These are phyloP conservation scores for Russula brevipes DNA, from an alignment of 768 basidiomycete species.

Conservation along the genomic window DNA sequence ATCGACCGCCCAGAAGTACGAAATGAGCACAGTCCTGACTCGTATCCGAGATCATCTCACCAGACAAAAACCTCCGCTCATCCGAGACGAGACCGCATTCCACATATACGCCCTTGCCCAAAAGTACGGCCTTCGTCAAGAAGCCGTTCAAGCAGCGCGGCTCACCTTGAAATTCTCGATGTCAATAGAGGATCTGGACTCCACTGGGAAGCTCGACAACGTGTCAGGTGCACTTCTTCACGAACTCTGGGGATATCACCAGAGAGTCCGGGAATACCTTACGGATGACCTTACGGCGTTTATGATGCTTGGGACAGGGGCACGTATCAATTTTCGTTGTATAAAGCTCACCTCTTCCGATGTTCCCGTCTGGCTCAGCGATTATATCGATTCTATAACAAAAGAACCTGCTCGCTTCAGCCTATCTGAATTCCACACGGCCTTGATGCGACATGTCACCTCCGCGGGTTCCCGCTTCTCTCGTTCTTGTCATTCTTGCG, in stretches of 20 bases:
- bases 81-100: slow-evolving; percentile 7
- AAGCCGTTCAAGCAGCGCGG: slow-evolving; percentile 6
- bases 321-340: slow-evolving; percentile 8
- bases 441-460: background rate
- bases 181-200: slow-evolving; percentile 2
- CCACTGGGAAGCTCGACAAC: background rate
- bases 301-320: background rate
- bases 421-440: slow-evolving; percentile 9
- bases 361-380: slow-evolving; percentile 7
- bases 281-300: background rate
- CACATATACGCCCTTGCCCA: slow-evolving; percentile 3
- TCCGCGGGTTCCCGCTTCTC: background rate
- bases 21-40: background rate
- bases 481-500: slow-evolving; percentile 2
- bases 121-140: slow-evolving; percentile 7
- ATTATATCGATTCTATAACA: slow-evolving; percentile 2
- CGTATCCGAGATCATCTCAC: slow-evolving; percentile 6
- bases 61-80: slow-evolving; percentile 5
- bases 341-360: background rate
- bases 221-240: slow-evolving; percentile 6
- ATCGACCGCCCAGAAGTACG: slow-evolving; percentile 11
- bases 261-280: background rate
- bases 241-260: slow-evolving; percentile 12
- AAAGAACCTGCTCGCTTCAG: background rate
- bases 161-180: background rate